Conservation (phyloP, 2,329 filamentous ascomycete genomes). For the Verticillium alfalfae region DNA sequence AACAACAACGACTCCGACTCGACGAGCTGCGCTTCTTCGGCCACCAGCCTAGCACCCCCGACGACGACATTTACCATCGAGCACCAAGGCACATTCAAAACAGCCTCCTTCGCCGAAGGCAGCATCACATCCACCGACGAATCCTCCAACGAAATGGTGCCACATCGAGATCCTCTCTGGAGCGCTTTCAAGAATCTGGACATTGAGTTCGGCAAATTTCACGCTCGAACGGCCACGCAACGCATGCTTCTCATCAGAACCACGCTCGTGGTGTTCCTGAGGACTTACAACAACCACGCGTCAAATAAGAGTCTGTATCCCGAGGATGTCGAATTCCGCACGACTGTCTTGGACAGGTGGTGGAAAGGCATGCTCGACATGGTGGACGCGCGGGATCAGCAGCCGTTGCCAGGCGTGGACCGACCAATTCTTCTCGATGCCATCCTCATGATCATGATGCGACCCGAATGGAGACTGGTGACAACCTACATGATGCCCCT, state of each 20-base stretch:
- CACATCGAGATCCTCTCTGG: conserved; percentile 47
- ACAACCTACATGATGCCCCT: conserved; percentile 63
- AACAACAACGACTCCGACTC: conserved; percentile 28
- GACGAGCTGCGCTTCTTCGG: conserved; percentile 40
- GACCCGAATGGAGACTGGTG: conserved; percentile 78
- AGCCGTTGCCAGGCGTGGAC: conserved; percentile 79
- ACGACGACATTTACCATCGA: conserved; percentile 18
- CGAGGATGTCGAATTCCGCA: conserved; percentile 77
- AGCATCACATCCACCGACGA: conserved; percentile 34
- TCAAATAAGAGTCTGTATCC: conserved; percentile 61
- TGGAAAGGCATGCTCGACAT: conserved; percentile 80
- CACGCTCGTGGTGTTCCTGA: conserved; percentile 70
- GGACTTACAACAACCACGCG: conserved; percentile 60
- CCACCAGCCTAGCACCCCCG: conserved; percentile 37
- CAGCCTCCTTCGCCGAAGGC: conserved; percentile 29
- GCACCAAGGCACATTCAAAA: conserved; percentile 24
- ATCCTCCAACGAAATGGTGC: conserved; percentile 38
- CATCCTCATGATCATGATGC: conserved; percentile 76
- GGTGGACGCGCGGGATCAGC: conserved; percentile 61
- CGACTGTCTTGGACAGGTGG: conserved; percentile 82
- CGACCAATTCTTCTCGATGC: conserved; percentile 75
- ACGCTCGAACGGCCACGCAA: conserved; percentile 64
- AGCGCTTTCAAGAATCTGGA: conserved; percentile 50
- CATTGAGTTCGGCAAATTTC: conserved; percentile 49
- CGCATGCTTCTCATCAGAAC: conserved; percentile 72